Evolutionary conservation across 768 basidiomycete genomes (phyloP), one percentile per base, ranked within the genome.

Genomic region (Podaxis sp.): DNA sequence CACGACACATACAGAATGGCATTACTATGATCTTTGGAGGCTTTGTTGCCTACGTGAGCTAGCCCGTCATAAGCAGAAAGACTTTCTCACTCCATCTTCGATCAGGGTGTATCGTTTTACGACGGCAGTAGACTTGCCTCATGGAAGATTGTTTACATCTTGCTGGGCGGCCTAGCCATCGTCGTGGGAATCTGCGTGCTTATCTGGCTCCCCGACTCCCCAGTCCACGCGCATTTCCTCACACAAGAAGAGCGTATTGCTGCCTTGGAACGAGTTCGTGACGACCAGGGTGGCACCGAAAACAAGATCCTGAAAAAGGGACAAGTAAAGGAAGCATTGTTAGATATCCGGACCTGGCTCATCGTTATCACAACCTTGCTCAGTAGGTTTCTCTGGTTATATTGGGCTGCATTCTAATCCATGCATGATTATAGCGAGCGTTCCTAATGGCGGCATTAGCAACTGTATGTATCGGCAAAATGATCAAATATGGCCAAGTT

Each of bases 201-300:
- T 8, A 73, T 88, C 8, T 86, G 80, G 82, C 75, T 89, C 15
- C 87, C 87, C 0, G 87, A 89, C 68, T 87, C 87, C 0, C 87
- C 87, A 3, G 84, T 87, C 2, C 82, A 84, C 65, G 87, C 88
- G 1, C 72, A 67, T 4, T 80, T 85, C 67, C 75, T 88, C 15
- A 84, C 80, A 0, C 77, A 76, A 58, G 83, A 87, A 67, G 87
- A 89, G 65, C 78, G 85, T 3, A 80, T 88, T 50, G 85, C 87
- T 44, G 85, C 80, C 2, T 71, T 88, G 38, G 88, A 89, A 69
- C 81, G 88, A 46, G 85, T 89, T 10, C 83, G 85, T n/a, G 79
- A 87, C 63, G 86, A 87, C 64, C 82, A 86, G 64, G 84, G 85
- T 48, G 88, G 87, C 0, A 87, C 82, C 0, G 79, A 82, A 67